phyloP scores from a whole-genome alignment of 441 rosid genomes.

The Melastoma candidum region DNA sequence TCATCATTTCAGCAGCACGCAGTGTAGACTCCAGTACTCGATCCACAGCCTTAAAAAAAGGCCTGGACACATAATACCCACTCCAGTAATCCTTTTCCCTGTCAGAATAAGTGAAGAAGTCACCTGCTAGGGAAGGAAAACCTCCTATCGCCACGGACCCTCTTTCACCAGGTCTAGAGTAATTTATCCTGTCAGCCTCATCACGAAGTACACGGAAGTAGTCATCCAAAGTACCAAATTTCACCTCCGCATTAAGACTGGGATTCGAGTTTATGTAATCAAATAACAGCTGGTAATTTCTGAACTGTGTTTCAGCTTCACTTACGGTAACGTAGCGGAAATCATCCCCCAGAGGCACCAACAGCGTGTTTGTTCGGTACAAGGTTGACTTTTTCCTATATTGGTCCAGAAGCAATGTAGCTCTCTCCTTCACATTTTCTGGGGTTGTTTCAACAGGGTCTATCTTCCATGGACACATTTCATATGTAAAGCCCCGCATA shows the following conservation, averaged over 20 bases:
- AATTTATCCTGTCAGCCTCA: slow-evolving; percentile 76
- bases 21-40: slow-evolving; percentile 86
- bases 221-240: slow-evolving; percentile 89
- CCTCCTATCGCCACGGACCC: slow-evolving; percentile 75
- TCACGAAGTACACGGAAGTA: slow-evolving; percentile 73
- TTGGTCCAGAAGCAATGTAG: slow-evolving; percentile 67
- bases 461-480: slow-evolving; percentile 74
- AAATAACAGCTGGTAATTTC: slow-evolving; percentile 80
- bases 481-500: slow-evolving; percentile 42
- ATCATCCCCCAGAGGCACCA: slow-evolving; percentile 97
- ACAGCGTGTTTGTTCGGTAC: slow-evolving; percentile 80
- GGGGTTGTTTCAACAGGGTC: slow-evolving; percentile 67
- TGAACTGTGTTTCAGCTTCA: slow-evolving; percentile 94
- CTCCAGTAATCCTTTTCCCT: slow-evolving; percentile 95
- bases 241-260: slow-evolving; percentile 70
- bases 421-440: slow-evolving; percentile 86
- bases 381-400: slow-evolving; percentile 87
- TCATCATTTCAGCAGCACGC: slow-evolving; percentile 85
- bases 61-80: slow-evolving; percentile 97
- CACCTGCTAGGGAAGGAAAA: slow-evolving; percentile 95
- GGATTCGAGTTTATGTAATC: slow-evolving; percentile 87
- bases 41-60: slow-evolving; percentile 96
- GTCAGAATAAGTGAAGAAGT: slow-evolving; percentile 94
- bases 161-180: slow-evolving; percentile 67
- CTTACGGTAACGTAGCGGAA: slow-evolving; percentile 70